Percentiles rank a stretch among this genome's conserved stretches.
phyloP scores from a whole-genome alignment of 1,284 basidiomycete genomes.

The Microbotryomycetes sp. region DNA sequence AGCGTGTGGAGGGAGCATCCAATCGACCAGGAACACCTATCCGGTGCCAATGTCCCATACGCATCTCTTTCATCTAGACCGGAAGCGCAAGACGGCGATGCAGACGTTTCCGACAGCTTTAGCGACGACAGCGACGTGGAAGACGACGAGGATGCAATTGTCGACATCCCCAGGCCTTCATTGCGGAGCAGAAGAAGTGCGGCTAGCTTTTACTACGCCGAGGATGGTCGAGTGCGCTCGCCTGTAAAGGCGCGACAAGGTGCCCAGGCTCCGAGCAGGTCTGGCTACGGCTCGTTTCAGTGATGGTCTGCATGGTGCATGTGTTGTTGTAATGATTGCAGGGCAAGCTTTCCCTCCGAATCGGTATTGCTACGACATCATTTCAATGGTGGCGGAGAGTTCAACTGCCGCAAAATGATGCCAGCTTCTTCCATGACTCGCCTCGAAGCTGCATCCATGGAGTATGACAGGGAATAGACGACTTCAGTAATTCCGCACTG shows the following conservation, averaged over 20 bases:
- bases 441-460: constrained; percentile 59
- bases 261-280: background rate
- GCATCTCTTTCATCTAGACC: no score
- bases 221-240: background rate
- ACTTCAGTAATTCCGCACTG: constrained; percentile 89
- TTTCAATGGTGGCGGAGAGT: constrained; percentile 2
- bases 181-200: background rate
- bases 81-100: background rate
- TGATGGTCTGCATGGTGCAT: background rate
- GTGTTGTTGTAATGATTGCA: background rate
- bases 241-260: background rate
- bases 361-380: background rate
- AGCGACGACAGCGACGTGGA: background rate
- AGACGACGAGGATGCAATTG: background rate
- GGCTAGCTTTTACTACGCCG: background rate
- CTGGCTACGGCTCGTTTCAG: background rate
- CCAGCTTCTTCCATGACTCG: constrained; percentile 42
- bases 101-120: background rate
- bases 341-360: background rate
- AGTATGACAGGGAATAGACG: constrained; percentile 92
- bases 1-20: background rate
- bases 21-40: background rate
- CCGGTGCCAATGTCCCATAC: no score
- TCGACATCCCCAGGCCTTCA: background rate
- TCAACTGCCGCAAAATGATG: constrained; percentile 39